Base-by-base conservation (phyloP, 345 rosid genomes). In the Erodium maritimum region DNA sequence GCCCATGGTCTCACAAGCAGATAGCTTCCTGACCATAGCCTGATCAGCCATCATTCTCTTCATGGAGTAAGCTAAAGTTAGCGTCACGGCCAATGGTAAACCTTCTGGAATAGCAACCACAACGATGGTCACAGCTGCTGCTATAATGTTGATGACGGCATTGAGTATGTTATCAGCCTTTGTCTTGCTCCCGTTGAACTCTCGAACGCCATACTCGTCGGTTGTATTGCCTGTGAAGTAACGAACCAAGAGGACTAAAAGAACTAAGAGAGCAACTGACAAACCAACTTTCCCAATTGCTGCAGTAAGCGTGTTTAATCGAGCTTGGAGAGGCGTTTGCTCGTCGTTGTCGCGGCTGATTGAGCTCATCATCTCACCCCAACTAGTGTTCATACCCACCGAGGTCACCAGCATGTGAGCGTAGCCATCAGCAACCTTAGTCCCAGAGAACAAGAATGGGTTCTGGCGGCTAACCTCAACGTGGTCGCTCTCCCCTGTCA, bases 11-110 rank as follows among this genome's bases (percentile, higher is more conserved):
- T n/a, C n/a, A n/a, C n/a, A n/a, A n/a, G n/a, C 95, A 10, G 93
- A 89, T 89, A 2, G 91, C 84, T 64, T 89, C 96, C 90, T 71
- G 34, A 87, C 97, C 91, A 84, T 82, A n/a, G 93, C 91, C 42
- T 87, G 77, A 74, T 82, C 90, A 17, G 59, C 65, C 90, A 86
- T 86, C 91, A 86, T 89, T 25, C 79, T 72, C 76, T 84, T 86
- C 91, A 89, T 80, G 0, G 91, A 86, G 64, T 84, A 89, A 1
- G 91, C 95, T 1, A 89, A 78, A 4, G 95, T 86, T 0, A 89
- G 60, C 0, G 95, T 87, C 50, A 90, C 97, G 8, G 93, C 97
- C 53, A 90, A 58, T 2, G 93, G 95, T 45, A n/a, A n/a, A n/a
- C n/a, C n/a, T n/a, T n/a, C n/a, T n/a, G n/a, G n/a, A n/a, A n/a